Evolutionary conservation across 768 basidiomycete genomes (phyloP), one percentile per base, ranked within the genome.

Genomic region (Hygrophorus russula): DNA sequence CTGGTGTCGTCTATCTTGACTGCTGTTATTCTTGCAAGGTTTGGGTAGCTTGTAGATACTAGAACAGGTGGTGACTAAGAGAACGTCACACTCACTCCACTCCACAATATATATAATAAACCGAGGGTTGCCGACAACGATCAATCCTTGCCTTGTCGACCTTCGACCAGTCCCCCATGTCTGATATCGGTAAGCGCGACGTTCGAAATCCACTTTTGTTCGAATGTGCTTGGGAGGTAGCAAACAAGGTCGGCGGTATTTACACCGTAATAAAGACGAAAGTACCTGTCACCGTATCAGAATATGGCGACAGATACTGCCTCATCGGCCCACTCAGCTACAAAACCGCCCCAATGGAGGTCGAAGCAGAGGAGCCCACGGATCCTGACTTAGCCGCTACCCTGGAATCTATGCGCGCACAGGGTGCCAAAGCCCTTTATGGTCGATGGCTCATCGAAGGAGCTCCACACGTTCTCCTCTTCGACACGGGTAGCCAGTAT

Each of bases 231-330:
- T 97, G 93, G 93, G 93, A 96, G 67, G 93, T 96, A 54, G 92
- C 85, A 28, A 96, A 97, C 77, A 97, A 96, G 65, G 93, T 97
- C 62, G 94, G 93, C 53, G 94, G 94, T 49, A 97, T 97, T 64
- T 97, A 97, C 74, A 97, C 94, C 51, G 94, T 99, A 67, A 96
- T 98, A 60, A 97, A 97, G 69, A 98, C 96, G 40, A 99, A 99
- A 60, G 92, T 96, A 45, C 96, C 96, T 43, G 90, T 99, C 66
- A 98, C 96, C 53, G 86, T 93, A 58, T 79, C 80, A 44, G 96
- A 98, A 64, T 98, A 84, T 66, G 92, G 88, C 56, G 87, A 90
- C 65, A 75, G 93, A 56, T 96, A 94, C 69, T 87, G 82, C 53
- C 80, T 99, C 60, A 88, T 99, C 56, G 96, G 96, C 27, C 96